These are phyloP conservation scores for Lathyrus sativus DNA, from an alignment of 306 rosid genomes.

Conservation along the genomic window DNA sequence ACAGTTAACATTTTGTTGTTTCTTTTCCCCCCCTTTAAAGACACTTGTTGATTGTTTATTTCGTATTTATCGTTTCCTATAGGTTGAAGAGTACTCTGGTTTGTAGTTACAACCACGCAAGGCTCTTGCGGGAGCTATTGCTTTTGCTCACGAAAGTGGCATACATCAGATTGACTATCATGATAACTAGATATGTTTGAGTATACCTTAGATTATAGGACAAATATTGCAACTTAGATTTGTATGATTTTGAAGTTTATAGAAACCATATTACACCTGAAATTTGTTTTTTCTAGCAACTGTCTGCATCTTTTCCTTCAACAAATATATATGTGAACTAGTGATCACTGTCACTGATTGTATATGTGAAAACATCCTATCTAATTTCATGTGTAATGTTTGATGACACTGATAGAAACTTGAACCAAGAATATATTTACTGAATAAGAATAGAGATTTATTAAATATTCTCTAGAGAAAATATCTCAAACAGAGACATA, in stretches of 20 bases:
- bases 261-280: constrained; percentile 11
- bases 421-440: too few relatives aligned
- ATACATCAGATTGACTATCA: constrained; percentile 88
- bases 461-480: too few relatives aligned
- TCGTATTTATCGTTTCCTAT: constrained; percentile 30
- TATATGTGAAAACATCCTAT: not conserved
- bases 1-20: constrained; percentile 4
- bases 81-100: constrained; percentile 94
- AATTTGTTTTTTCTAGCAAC: too few relatives aligned
- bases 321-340: not conserved
- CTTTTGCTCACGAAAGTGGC: constrained; percentile 99
- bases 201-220: not conserved
- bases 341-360: not conserved
- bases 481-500: too few relatives aligned
- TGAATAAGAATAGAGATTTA: too few relatives aligned
- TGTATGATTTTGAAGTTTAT: constrained; percentile 10
- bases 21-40: constrained; percentile 9
- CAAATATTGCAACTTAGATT: not conserved
- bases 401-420: too few relatives aligned
- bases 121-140: constrained; percentile 95
- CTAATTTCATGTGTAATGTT: too few relatives aligned
- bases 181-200: constrained; percentile 8
- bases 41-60: constrained; percentile 13
- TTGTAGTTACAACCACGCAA: constrained; percentile 93
- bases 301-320: not conserved